These are phyloP conservation scores for Malassezia pachydermatis DNA, from an alignment of 1,284 basidiomycete genomes.

Conservation along the genomic window DNA sequence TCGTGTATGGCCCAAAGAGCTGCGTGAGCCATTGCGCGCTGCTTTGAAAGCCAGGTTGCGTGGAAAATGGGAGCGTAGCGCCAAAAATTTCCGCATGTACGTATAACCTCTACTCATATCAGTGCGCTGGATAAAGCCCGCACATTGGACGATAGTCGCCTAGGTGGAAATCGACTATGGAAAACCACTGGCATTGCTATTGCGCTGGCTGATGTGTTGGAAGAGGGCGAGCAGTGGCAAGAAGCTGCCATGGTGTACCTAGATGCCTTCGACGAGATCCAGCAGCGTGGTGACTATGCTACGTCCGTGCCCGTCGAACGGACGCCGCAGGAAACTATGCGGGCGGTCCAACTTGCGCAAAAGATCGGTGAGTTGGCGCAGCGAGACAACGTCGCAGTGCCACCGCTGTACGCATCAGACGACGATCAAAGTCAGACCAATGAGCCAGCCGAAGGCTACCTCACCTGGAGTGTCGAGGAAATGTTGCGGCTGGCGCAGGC, in stretches of 20 bases:
- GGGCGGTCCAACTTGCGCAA: constrained; percentile 37
- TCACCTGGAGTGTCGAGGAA: constrained; percentile 48
- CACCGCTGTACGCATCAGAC: constrained; percentile 13
- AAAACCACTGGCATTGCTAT: constrained; percentile 47
- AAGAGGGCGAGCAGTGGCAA: constrained; percentile 26
- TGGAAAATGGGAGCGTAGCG: constrained; percentile 35
- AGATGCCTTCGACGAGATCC: constrained; percentile 37
- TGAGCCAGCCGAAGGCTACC: constrained; percentile 36
- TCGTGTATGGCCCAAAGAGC: constrained; percentile 41
- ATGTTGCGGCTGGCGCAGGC: constrained; percentile 24
- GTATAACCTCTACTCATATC: too few species aligned
- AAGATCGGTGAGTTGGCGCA: constrained; percentile 36
- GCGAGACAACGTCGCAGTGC: constrained; percentile 20
- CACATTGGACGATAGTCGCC: constrained; percentile 8
- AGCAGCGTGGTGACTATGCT: constrained; percentile 16
- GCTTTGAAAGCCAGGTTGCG: constrained; percentile 40
- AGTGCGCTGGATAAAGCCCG: constrained; percentile 30
- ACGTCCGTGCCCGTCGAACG: neutral
- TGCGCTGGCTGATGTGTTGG: constrained; percentile 39
- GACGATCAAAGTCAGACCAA: constrained; percentile 14
- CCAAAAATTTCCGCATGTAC: constrained; percentile 34
- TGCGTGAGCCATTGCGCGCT: constrained; percentile 41
- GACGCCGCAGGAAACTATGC: constrained; percentile 27
- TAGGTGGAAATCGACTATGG: constrained; percentile 27
- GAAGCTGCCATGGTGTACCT: constrained; percentile 25